Base-by-base conservation (phyloP, 106 monocot genomes). In the Cymbidium sinense region DNA sequence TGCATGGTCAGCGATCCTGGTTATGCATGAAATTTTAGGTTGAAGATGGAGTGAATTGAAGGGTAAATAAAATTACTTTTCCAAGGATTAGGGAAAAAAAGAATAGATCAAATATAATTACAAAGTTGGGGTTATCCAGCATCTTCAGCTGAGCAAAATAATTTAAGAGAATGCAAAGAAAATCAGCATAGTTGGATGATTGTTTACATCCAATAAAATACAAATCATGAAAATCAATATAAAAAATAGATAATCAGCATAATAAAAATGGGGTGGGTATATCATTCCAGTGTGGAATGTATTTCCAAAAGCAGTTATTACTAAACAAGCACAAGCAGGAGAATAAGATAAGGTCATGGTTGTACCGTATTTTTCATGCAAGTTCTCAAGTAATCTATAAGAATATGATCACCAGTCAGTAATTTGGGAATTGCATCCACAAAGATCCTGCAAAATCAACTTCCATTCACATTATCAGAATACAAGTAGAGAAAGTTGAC, bases 361-460 rank as follows among this genome's bases (percentile, higher is more conserved):
- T 80, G 70, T 88, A 96, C 96, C 83, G 82, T 71, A 74, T 88
- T 84, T 64, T 88, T 82, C 70, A 82, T 54, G 74, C 80, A 75
- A 58, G 27, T 41, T 75, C 64, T 58, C 39, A 94, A 50, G 83
- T 23, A 77, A 75, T 62, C 50, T 76, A 43, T 54, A 62, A 94
- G 44, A 10, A 50, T 76, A 18, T 75, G 29, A 76, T 91, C 92
- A 77, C 87, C 86, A 70, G 55, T 83, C 81, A 98, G 79, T 76
- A 98, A 71, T 75, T 94, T 98, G 31, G 98, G 94, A 25, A 84
- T 77, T 55, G 77, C 51, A 80, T 94, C 87, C 70, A 88, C 88
- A 83, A 98, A 98, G 29, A 86, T 71, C 89, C 98, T 98, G 85
- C 44, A 74, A 44, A 44, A 74, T 74, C 35, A 44, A 23, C 17